Evolutionary conservation across 306 rosid species (phyloP), one percentile per base, ranked within the genome.

Genomic region (Vicia faba): DNA sequence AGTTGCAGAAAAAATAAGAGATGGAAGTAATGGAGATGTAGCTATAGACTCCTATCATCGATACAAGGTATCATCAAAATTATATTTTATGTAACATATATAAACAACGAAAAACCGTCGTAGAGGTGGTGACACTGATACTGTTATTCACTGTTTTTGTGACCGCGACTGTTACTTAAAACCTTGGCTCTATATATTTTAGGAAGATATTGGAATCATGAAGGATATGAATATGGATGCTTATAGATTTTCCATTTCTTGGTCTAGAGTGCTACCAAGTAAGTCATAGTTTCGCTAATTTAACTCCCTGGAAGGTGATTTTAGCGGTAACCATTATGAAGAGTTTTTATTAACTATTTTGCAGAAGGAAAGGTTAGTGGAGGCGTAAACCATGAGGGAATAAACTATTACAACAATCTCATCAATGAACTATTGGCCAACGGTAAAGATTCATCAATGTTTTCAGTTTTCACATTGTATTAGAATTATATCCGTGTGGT

Each of bases 201-300:
- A 82, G 86, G 86, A 78, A 38, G 86, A 78, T 62, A 66, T 78
- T 49, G 63, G 25, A 11, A 41, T 78, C 26, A 49, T 82, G 81
- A 82, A 79, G 68, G 63, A 71, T 3, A 57, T 82, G 71, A 77
- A 77, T 14, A 9, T 82, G 28, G 81, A 79, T 68, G 79, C 83
- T 5, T 79, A 82, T 11, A 51, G 86, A 72, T 82, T 82, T 19
- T 82, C 83, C 14, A 79, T 82, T 35, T 59, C 86, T 15, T 82
- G 86, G 86, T 38, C 86, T 5, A 57, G 86, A 75, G 6, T 82
- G 19, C 53, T 82, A 1, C 83, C 86, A 40, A 63, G 86, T 82
- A 75, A 75, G 81, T 48, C 5, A 48, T 48, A 16, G 0, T 36
- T 36, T 36, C 11, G 11, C 4, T 36, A 36, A 36, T 8, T 0